Evolutionary conservation across 202 grass and related monocot species (phyloP).

Genomic region (Musa balbisiana): DNA sequence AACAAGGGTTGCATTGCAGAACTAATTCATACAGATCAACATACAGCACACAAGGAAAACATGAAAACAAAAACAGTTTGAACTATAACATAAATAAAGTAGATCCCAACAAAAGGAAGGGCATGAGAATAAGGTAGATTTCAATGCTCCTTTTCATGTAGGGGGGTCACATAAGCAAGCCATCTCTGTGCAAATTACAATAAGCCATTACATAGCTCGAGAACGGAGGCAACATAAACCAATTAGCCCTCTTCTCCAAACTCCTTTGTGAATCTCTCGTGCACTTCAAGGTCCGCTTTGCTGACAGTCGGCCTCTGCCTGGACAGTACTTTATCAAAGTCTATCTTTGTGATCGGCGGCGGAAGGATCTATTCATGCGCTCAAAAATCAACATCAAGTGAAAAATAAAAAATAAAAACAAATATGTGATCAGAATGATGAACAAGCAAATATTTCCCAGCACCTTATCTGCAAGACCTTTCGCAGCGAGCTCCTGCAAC

Average conservation of each 20-base stretch:
- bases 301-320: conserved; percentile 11
- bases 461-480: conserved; percentile 12
- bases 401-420: too few relatives aligned
- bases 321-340: conserved; percentile 11
- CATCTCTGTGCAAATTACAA: not conserved
- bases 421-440: not conserved
- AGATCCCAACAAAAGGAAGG: too few relatives aligned
- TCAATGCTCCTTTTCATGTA: not conserved
- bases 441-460: not conserved
- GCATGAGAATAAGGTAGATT: not conserved
- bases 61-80: too few relatives aligned
- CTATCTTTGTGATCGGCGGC: not conserved
- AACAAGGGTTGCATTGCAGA: too few relatives aligned
- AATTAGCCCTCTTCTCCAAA: conserved; percentile 22
- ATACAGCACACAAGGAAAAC: too few relatives aligned
- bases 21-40: too few relatives aligned
- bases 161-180: not conserved
- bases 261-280: conserved; percentile 14
- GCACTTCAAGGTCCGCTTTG: conserved; percentile 16
- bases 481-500: not conserved
- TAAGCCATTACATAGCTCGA: not conserved
- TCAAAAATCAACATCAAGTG: not conserved
- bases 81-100: too few relatives aligned
- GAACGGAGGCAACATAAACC: not conserved
- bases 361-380: conserved; percentile 4